Conservation (phyloP, 768 basidiomycete species). For the Leccinellum rugosiceps region DNA sequence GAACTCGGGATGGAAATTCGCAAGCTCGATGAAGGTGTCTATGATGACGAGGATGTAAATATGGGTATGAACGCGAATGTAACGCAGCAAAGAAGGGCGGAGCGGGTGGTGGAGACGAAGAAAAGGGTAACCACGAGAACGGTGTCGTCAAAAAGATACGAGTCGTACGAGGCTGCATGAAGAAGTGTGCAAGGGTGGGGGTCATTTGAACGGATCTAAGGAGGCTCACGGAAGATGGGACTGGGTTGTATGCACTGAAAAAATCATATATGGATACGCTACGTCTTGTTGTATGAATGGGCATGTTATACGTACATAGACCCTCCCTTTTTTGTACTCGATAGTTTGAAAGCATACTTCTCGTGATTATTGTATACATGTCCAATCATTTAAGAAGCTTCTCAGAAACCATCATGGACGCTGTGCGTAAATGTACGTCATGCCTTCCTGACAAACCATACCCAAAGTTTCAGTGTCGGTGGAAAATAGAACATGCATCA, state of each 20-base stretch:
- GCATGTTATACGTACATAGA: slow-evolving; percentile 1
- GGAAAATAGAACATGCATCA: too few species aligned
- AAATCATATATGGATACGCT: not conserved
- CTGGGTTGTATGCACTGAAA: not conserved
- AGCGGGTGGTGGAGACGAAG: slow-evolving; percentile 60
- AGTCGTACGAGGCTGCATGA: slow-evolving; percentile 17
- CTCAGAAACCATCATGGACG: not conserved
- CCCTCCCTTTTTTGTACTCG: not conserved
- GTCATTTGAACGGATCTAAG: slow-evolving; percentile 3
- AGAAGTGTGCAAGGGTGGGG: not conserved
- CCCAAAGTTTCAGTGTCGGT: not conserved
- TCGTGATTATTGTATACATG: too few species aligned
- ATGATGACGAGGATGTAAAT: slow-evolving; percentile 32
- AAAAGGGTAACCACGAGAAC: slow-evolving; percentile 45
- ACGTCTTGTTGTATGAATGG: not conserved
- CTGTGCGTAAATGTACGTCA: not conserved
- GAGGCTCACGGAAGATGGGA: not conserved
- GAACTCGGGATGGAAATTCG: slow-evolving; percentile 64
- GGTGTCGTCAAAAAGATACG: slow-evolving; percentile 59
- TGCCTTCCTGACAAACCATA: not conserved
- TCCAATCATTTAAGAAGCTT: not conserved
- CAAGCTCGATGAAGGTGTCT: slow-evolving; percentile 55
- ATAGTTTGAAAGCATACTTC: not conserved
- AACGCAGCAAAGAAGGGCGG: slow-evolving; percentile 32
- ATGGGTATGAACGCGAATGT: not conserved